A percentile compares a stretch with the other conserved stretches of the same genome.
These are phyloP conservation scores for Monosporascus sp. DNA, from an alignment of 2,329 filamentous ascomycete species.

Conservation along the genomic window DNA sequence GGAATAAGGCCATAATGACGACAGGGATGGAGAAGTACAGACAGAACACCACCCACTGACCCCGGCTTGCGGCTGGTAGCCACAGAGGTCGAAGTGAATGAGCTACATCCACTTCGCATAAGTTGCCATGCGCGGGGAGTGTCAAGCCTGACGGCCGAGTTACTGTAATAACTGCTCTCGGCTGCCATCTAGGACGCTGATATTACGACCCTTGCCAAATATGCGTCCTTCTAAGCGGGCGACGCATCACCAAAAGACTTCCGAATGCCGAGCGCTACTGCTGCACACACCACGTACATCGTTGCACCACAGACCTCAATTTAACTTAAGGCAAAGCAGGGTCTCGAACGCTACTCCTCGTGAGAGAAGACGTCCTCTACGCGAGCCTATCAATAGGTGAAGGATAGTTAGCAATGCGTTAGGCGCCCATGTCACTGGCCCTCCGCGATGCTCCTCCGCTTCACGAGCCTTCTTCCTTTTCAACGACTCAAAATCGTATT, in stretches of 20 bases:
- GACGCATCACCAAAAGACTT: not conserved
- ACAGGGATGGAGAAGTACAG: slow-evolving; percentile 13
- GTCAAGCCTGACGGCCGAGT: slow-evolving; percentile 8
- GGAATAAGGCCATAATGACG: slow-evolving; percentile 16
- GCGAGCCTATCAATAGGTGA: too few species aligned
- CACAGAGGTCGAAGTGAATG: slow-evolving; percentile 12
- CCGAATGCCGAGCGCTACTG: not conserved
- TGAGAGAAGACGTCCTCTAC: too few species aligned
- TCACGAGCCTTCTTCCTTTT: too few species aligned
- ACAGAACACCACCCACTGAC: not conserved
- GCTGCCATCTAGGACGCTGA: slow-evolving; percentile 13
- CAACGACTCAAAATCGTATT: not conserved
- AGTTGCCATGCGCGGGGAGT: slow-evolving; percentile 13
- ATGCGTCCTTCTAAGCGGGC: not conserved
- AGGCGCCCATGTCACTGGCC: too few species aligned
- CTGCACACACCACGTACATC: not conserved
- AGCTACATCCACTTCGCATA: slow-evolving; percentile 12
- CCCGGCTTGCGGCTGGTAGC: slow-evolving; percentile 3
- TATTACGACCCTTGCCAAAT: slow-evolving; percentile 8
- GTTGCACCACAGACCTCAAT: too few species aligned
- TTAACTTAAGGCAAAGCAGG: too few species aligned
- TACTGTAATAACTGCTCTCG: slow-evolving; percentile 14
- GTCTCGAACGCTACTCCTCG: too few species aligned
- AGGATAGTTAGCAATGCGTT: too few species aligned
- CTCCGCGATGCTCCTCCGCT: too few species aligned